phyloP scores from a whole-genome alignment of 305 asterid genomes.

The Fraxinus nigra region DNA sequence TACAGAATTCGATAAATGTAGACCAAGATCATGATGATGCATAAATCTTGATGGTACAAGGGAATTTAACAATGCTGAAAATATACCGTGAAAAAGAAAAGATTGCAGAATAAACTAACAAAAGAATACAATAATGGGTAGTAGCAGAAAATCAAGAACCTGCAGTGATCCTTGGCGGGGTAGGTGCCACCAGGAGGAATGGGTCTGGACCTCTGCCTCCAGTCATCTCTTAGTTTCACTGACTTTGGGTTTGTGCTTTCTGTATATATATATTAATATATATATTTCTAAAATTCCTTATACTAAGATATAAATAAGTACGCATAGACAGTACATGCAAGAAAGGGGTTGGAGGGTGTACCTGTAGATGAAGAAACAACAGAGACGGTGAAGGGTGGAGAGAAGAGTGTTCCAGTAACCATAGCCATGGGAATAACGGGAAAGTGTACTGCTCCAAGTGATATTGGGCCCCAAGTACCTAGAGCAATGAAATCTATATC shows the following conservation, averaged over 20 bases:
- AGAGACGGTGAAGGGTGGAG: conserved; percentile 45
- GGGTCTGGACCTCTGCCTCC: conserved; percentile 86
- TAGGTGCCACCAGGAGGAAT: conserved; percentile 94
- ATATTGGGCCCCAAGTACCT: background rate
- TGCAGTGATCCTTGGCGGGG: conserved; percentile 97
- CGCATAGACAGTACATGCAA: background rate
- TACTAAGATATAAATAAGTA: background rate
- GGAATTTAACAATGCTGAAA: background rate
- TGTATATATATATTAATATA: conserved; percentile 26
- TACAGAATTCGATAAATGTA: background rate
- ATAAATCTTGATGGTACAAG: background rate
- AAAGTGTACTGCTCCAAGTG: conserved; percentile 1
- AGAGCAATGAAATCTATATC: conserved; percentile 1
- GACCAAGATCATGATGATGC: background rate
- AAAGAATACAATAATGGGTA: background rate
- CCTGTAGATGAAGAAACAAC: conserved; percentile 51
- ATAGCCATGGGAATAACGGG: conserved; percentile 43
- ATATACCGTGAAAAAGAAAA: background rate
- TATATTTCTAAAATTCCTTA: background rate
- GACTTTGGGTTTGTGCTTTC: conserved; percentile 47
- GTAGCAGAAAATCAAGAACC: conserved; percentile 42
- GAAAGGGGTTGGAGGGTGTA: conserved; percentile 9
- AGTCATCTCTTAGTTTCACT: conserved; percentile 74
- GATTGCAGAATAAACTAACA: background rate
- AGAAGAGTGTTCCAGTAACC: conserved; percentile 42